Evolutionary conservation across 2,329 filamentous ascomycete genomes (phyloP), one percentile per base, ranked within the genome.

Genomic region (Fusarium papillatum): DNA sequence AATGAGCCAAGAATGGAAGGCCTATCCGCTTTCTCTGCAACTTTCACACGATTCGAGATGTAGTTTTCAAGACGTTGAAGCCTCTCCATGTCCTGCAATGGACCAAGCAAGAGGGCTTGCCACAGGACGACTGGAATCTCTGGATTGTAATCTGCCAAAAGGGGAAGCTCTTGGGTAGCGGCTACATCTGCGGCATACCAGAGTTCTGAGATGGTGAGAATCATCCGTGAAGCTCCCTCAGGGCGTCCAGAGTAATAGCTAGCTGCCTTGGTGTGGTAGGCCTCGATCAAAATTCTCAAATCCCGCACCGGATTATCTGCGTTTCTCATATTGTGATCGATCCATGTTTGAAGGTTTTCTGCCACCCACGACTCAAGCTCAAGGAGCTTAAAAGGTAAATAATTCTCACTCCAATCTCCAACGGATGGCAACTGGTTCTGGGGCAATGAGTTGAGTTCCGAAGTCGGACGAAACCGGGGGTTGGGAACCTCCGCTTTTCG

Each of bases 141-240:
- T 0, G 87, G 84, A 9, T 85, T 78, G 71, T 90, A 93, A 0
- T 89, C 79, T 0, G 7, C 10, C 0, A 93, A 76, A 6, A 90
- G 70, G 0, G 85, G 82, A 22, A 85, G 82, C 0, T 81, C 68
- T 2, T 66, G 34, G 16, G 2, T 81, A 1, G 87, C 87, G 3
- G 84, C 83, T 64, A 83, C 87, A 71, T 93, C 91, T 11, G 87
- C 85, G 0, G 88, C 88, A 8, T 90, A 78, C 92, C 91, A 93
- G 0, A 93, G 79, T 66, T 93, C 90, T 5, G 91, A 74, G 0
- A 89, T 75, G 0, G 87, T 90, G 1, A 93, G 83, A 5, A 91
- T 68, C 88, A 92, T 91, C 8, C 87, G 71, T 0, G 92, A 93
- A 1, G 83, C 76, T 0, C 81, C 81, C 70, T 89, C 86, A 0